A percentile compares a stretch with the other conserved stretches of the same genome.
Conservation (phyloP, 2,329 filamentous ascomycete species). For the Sporothrix variecibatus region DNA sequence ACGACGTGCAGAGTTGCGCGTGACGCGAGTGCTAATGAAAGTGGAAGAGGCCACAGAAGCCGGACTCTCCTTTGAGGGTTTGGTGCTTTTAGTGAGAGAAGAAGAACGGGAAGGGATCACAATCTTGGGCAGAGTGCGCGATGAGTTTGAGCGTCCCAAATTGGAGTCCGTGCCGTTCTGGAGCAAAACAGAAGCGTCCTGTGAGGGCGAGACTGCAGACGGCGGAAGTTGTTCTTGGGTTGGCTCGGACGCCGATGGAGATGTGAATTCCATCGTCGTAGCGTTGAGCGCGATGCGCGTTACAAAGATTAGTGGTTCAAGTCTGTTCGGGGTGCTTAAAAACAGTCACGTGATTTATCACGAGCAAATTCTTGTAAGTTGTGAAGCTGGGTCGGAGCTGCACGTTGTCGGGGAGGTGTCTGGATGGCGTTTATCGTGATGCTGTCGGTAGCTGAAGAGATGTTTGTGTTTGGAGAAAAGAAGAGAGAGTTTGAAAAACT, state of each 20-base stretch:
- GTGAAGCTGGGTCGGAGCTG: neutral
- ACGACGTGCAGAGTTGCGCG: neutral
- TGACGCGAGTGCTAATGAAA: neutral
- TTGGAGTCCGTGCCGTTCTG: neutral
- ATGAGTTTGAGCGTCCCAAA: neutral
- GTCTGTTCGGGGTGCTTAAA: neutral
- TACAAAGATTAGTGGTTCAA: neutral
- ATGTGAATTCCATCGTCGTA: neutral
- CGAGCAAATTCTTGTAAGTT: neutral
- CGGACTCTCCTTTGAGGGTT: neutral
- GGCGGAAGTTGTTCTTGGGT: neutral
- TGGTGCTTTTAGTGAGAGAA: neutral
- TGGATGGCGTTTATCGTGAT: neutral
- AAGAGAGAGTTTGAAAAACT: neutral
- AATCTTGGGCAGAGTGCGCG: neutral
- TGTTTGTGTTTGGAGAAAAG: neutral
- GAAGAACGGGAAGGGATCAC: neutral
- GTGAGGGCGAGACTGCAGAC: neutral
- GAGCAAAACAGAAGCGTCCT: neutral
- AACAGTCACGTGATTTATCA: neutral
- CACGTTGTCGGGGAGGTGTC: neutral
- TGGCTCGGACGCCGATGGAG: neutral
- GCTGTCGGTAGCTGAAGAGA: neutral
- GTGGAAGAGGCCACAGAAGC: neutral
- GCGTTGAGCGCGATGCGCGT: slow-evolving; percentile 8